Percentiles rank a stretch among this genome's conserved stretches.
These are phyloP conservation scores for Cladophialophora immunda DNA, from an alignment of 2,329 filamentous ascomycete species.

Conservation along the genomic window DNA sequence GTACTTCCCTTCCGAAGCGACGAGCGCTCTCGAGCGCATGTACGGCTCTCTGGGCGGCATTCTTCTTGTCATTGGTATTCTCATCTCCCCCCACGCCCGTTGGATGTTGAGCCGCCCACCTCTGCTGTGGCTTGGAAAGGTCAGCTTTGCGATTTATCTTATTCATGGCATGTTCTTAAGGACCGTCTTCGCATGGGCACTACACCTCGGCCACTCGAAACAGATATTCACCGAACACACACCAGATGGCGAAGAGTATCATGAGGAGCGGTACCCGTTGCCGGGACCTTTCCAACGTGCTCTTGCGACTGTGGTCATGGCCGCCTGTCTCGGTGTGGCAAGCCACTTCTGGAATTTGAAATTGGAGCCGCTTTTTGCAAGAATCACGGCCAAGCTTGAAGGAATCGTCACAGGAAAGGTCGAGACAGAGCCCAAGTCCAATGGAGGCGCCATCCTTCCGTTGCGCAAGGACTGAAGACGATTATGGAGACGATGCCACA, in stretches of 20 bases:
- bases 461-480: constrained; percentile 31
- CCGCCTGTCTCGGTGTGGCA: constrained; percentile 69
- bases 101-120: constrained; percentile 62
- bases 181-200: constrained; percentile 67
- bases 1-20: constrained; percentile 53
- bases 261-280: constrained; percentile 30
- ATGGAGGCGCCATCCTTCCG: constrained; percentile 24
- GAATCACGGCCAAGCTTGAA: constrained; percentile 42
- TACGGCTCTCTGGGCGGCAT: constrained; percentile 61
- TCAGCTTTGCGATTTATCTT: constrained; percentile 72
- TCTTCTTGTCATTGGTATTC: constrained; percentile 60
- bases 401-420: constrained; percentile 29
- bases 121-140: constrained; percentile 69
- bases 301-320: constrained; percentile 64
- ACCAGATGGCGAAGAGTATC: constrained; percentile 13
- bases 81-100: constrained; percentile 62
- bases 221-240: constrained; percentile 39
- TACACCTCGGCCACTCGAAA: constrained; percentile 56
- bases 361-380: constrained; percentile 61
- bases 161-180: constrained; percentile 70
- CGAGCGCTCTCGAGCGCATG: constrained; percentile 60
- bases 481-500: background rate
- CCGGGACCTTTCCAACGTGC: constrained; percentile 45
- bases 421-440: constrained; percentile 21
- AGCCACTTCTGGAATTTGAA: constrained; percentile 65